phyloP scores from a whole-genome alignment of 352 stramenopile genomes.

The Discostella stelligera region DNA sequence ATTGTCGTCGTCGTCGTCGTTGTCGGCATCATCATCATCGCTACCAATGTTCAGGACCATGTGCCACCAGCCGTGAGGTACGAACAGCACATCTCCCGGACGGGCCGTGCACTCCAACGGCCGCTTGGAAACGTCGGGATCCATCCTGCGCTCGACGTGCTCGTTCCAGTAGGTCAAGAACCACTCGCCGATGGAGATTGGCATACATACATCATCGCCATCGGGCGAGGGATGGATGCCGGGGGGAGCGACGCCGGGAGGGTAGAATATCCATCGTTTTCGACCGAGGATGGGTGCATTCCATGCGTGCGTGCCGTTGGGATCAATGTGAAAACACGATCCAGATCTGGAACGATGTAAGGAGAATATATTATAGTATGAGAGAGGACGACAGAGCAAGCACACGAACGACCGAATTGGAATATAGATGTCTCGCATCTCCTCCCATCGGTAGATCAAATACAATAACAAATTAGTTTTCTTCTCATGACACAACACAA shows the following conservation, averaged over 20 bases:
- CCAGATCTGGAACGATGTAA: conserved; percentile 77
- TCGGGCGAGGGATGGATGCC: conserved; percentile 91
- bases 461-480: conserved; percentile 51
- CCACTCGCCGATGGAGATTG: conserved; percentile 94
- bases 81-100: conserved; percentile 94
- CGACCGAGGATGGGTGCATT: conserved; percentile 92
- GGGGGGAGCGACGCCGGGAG: conserved; percentile 85
- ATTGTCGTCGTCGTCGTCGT: conserved; percentile 17
- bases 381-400: conserved; percentile 5
- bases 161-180: conserved; percentile 92
- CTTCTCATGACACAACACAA: conserved; percentile 33
- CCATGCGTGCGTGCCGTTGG: conserved; percentile 96
- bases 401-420: neutral
- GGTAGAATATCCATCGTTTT: conserved; percentile 98
- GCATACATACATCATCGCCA: conserved; percentile 91
- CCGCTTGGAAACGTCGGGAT: conserved; percentile 37
- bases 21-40: conserved; percentile 12
- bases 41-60: conserved; percentile 92
- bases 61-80: conserved; percentile 97
- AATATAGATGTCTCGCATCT: neutral
- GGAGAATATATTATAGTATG: conserved; percentile 9
- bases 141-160: conserved; percentile 46
- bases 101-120: conserved; percentile 87
- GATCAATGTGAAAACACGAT: conserved; percentile 95
- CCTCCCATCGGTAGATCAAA: conserved; percentile 33